These are phyloP conservation scores for Pichia deserticola DNA, from an alignment of 805 yeast genomes.

Conservation along the genomic window DNA sequence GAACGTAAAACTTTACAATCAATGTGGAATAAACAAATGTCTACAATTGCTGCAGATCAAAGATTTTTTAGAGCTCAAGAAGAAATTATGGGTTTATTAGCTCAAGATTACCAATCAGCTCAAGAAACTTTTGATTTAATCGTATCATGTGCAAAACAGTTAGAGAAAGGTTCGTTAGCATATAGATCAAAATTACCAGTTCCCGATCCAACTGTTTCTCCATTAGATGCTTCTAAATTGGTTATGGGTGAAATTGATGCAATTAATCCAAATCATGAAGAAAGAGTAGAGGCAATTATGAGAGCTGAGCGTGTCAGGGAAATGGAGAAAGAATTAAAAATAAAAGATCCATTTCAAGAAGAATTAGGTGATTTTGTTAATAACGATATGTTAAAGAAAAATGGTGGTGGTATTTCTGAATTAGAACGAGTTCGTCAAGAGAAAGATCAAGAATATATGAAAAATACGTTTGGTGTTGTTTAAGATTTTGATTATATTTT, in stretches of 20 bases:
- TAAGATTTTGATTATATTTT: background rate
- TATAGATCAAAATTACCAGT: slow-evolving; percentile 30
- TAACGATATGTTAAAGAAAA: slow-evolving; percentile 60
- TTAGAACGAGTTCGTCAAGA: slow-evolving; percentile 60
- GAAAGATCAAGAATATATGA: slow-evolving; percentile 67
- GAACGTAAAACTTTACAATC: slow-evolving; percentile 85
- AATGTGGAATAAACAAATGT: slow-evolving; percentile 88
- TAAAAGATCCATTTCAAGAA: slow-evolving; percentile 64
- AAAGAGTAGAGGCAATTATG: slow-evolving; percentile 80
- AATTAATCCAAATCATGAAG: slow-evolving; percentile 75
- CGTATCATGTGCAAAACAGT: slow-evolving; percentile 73
- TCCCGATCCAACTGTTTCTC: slow-evolving; percentile 51
- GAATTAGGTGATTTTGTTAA: slow-evolving; percentile 83
- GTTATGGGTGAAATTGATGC: slow-evolving; percentile 73
- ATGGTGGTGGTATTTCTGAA: slow-evolving; percentile 86
- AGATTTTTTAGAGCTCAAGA: slow-evolving; percentile 87
- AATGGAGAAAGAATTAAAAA: slow-evolving; percentile 53
- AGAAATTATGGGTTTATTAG: slow-evolving; percentile 69
- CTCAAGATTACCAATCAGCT: slow-evolving; percentile 75
- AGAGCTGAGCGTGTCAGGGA: slow-evolving; percentile 78
- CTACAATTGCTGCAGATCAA: slow-evolving; percentile 88
- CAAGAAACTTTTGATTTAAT: slow-evolving; percentile 76
- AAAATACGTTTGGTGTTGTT: slow-evolving; percentile 34
- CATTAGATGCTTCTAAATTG: slow-evolving; percentile 62
- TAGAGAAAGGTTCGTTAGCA: slow-evolving; percentile 49